Evolutionary conservation across 106 monocot species (phyloP).

Genomic region (Posidonia australis): DNA sequence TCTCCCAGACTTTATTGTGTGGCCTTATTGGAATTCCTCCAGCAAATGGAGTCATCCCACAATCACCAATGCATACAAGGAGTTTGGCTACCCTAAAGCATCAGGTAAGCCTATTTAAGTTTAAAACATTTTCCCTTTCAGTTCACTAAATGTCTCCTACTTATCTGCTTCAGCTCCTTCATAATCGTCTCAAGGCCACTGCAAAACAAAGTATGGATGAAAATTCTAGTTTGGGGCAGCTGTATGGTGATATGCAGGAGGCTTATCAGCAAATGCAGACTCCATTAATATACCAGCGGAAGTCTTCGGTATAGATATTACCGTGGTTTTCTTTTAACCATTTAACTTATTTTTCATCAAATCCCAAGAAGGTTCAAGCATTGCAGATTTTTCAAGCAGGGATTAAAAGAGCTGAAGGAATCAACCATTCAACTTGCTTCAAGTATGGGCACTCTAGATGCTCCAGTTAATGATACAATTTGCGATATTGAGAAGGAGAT

Average conservation of each 20-base stretch:
- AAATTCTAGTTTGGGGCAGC: slow-evolving; percentile 25
- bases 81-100: slow-evolving; percentile 38
- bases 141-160: too few species aligned
- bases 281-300: too few species aligned
- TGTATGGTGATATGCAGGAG: slow-evolving; percentile 30
- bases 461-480: slow-evolving; percentile 21
- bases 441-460: slow-evolving; percentile 21
- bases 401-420: slow-evolving; percentile 33
- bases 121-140: too few species aligned
- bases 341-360: too few species aligned
- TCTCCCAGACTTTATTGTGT: slow-evolving; percentile 35
- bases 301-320: too few species aligned
- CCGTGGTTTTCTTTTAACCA: neutral
- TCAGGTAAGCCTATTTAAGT: slow-evolving; percentile 10
- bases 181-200: too few species aligned
- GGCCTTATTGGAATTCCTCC: slow-evolving; percentile 37
- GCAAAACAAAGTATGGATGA: slow-evolving; percentile 20
- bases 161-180: too few species aligned
- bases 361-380: too few species aligned
- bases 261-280: slow-evolving; percentile 38
- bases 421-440: slow-evolving; percentile 31
- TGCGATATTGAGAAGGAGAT: slow-evolving; percentile 35
- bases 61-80: slow-evolving; percentile 44
- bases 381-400: slow-evolving; percentile 6
- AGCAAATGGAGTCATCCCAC: slow-evolving; percentile 36